Evolutionary conservation across 1,284 basidiomycete genomes (phyloP), one percentile per base, ranked within the genome.

Genomic region (Xanthoconium separans): DNA sequence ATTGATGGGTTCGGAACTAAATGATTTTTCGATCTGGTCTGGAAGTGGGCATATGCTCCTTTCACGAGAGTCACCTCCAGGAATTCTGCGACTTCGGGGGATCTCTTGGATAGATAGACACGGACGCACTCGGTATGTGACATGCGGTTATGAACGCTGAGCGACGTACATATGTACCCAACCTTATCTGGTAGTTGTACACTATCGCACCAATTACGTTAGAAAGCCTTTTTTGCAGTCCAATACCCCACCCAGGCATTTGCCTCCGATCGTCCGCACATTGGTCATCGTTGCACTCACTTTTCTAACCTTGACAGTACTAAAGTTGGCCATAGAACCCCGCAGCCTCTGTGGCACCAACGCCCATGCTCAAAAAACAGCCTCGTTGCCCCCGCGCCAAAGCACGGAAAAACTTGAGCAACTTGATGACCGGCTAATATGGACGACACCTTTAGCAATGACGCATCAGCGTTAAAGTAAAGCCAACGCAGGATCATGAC

Each of bases 361-460:
- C 13, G 0, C 43, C 47, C 0, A 10, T 3, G 1, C 9, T 16
- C 24, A 58, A 61, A 7, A 48, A n/a, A n/a, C n/a, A 1, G 45
- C 42, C 22, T 55, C 18, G 24, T 69, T 65, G 2, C 52, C 55
- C 0, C 29, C n/a, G 51, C 3, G 60, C 43, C 29, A 64, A 31
- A 18, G 30, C 22, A 6, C 64, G 64, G 52, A 69, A 61, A 39
- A 59, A 70, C 20, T 61, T 59, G 22, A 71, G 59, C 6, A 68
- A 11, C 45, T 71, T 69, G 48, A 70, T 70, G 0, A 52, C 69
- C 11, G 69, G 66, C 66, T 69, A 27, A 30, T 11, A 20, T 37
- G 2, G 18, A 2, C 6, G n/a, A 18, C 8, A 12, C n/a, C n/a
- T n/a, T 47, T 12, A 49, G 33, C 10, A 1, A 12, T 12, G 13